A percentile compares a stretch with the other conserved stretches of the same genome.
Conservation (phyloP, 2,329 filamentous ascomycete species). For the Leptographium galeiforme region DNA sequence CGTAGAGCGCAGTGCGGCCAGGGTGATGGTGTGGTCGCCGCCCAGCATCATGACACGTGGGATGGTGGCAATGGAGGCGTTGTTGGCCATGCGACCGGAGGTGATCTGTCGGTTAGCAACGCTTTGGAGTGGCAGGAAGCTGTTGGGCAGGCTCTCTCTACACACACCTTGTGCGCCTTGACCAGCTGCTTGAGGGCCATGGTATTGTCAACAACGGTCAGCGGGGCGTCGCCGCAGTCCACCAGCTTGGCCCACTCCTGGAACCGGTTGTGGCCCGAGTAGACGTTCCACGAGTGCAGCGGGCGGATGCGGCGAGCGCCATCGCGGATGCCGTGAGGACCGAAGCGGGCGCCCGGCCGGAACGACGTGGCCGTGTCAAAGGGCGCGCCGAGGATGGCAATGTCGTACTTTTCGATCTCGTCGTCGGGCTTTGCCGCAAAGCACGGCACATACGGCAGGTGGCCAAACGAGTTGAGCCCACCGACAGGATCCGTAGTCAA, state of each 20-base stretch:
- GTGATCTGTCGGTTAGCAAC: conserved; percentile 4
- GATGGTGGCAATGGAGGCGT: conserved; percentile 26
- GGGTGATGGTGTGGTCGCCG: conserved; percentile 27
- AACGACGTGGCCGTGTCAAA: conserved; percentile 28
- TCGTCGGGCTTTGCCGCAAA: conserved; percentile 26
- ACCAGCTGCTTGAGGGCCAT: conserved; percentile 63
- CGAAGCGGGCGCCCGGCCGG: conserved; percentile 17
- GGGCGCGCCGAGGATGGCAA: conserved; percentile 37
- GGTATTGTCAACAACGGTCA: conserved; percentile 65
- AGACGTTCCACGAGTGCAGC: conserved; percentile 13
- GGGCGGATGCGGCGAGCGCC: conserved; percentile 14
- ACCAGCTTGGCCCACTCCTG: conserved; percentile 59
- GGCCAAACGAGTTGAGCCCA: conserved; percentile 52
- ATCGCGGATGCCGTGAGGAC: conserved; percentile 15
- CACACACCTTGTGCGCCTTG: conserved; percentile 42
- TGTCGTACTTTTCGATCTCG: conserved; percentile 41
- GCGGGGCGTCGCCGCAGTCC: conserved; percentile 68
- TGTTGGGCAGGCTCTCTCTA: neutral
- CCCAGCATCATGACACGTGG: conserved; percentile 39
- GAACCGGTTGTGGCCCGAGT: conserved; percentile 46
- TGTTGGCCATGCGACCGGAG: conserved; percentile 22
- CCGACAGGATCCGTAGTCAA: conserved; percentile 27
- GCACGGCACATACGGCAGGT: conserved; percentile 47
- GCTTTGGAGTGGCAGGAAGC: neutral
- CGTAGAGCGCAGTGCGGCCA: conserved; percentile 47